Evolutionary conservation across 441 rosid species (phyloP).

Genomic region (Pelargonium australe): DNA sequence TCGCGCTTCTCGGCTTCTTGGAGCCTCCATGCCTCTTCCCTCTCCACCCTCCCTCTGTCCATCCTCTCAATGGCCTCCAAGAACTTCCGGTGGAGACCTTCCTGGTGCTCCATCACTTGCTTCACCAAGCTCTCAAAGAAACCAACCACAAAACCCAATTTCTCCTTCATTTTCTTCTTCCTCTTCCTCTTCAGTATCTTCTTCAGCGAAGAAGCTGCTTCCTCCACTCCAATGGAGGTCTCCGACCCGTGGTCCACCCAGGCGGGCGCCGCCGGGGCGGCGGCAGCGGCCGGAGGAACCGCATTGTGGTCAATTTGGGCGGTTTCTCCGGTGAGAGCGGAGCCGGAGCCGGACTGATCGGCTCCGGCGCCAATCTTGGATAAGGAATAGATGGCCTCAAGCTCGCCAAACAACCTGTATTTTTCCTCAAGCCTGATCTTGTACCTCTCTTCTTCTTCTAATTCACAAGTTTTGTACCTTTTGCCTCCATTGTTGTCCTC

Average conservation of each 20-base stretch:
- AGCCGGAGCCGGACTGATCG: conserved; percentile 31
- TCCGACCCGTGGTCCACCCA: conserved; percentile 34
- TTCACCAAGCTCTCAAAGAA: conserved; percentile 34
- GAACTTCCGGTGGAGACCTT: conserved; percentile 32
- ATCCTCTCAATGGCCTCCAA: conserved; percentile 38
- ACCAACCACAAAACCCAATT: conserved; percentile 19
- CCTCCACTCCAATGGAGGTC: conserved; percentile 25
- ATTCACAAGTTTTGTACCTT: not conserved
- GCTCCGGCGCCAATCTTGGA: conserved; percentile 23
- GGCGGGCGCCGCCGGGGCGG: not conserved
- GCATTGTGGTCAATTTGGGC: conserved; percentile 23
- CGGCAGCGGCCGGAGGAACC: not conserved
- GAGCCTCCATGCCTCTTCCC: conserved; percentile 37
- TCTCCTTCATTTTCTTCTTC: conserved; percentile 30
- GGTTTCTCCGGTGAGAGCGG: conserved; percentile 33
- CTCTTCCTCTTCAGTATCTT: conserved; percentile 28
- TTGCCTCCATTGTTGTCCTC: conserved; percentile 10
- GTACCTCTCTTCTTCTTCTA: conserved; percentile 18
- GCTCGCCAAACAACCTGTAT: conserved; percentile 32
- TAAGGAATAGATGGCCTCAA: conserved; percentile 37
- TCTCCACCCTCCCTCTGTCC: conserved; percentile 29
- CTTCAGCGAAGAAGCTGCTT: conserved; percentile 17
- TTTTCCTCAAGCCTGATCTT: conserved; percentile 20
- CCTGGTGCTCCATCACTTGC: conserved; percentile 44
- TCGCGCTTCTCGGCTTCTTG: conserved; percentile 28